Conservation (phyloP, 768 basidiomycete species). For the Hemileccinum rubropunctum region DNA sequence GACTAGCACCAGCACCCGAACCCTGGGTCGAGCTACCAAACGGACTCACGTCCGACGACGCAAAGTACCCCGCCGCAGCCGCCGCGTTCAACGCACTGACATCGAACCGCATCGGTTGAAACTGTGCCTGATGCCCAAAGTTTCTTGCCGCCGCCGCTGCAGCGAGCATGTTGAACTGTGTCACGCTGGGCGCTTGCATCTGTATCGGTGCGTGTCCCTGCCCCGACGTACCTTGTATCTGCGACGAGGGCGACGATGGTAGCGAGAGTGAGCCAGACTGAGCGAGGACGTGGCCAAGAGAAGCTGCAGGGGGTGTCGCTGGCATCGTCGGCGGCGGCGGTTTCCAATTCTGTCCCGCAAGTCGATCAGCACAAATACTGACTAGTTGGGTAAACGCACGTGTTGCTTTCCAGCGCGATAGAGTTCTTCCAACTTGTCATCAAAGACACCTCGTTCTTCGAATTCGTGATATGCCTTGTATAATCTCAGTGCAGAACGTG, state of each 20-base stretch:
- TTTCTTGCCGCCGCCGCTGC: slow-evolving; percentile 24
- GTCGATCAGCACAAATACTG: background rate
- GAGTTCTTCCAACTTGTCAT: slow-evolving; percentile 82
- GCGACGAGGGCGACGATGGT: slow-evolving; percentile 4
- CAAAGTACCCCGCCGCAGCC: slow-evolving; percentile 17
- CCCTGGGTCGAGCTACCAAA: slow-evolving; percentile 12
- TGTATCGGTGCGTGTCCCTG: background rate
- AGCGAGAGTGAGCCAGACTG: slow-evolving; percentile 3
- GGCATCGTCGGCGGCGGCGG: slow-evolving; percentile 38
- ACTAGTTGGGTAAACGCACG: slow-evolving; percentile 38
- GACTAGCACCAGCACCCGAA: background rate
- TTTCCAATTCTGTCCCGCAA: slow-evolving; percentile 48
- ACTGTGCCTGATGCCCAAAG: slow-evolving; percentile 22
- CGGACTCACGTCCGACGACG: slow-evolving; percentile 11
- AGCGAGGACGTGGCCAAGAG: background rate
- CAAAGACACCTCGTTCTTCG: slow-evolving; percentile 74
- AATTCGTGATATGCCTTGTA: slow-evolving; percentile 80
- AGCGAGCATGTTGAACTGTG: slow-evolving; percentile 29
- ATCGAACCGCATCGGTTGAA: slow-evolving; percentile 20
- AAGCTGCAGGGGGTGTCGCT: slow-evolving; percentile 1
- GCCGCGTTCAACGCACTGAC: slow-evolving; percentile 13
- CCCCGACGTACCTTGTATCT: background rate
- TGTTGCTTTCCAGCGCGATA: slow-evolving; percentile 76
- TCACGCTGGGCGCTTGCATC: slow-evolving; percentile 8
- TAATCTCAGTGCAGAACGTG: slow-evolving; percentile 77